Percentiles rank a stretch among this genome's conserved stretches.
phyloP scores from a whole-genome alignment of 192 early-diverging fungal genomes.

The Rhizophagus clarus region DNA sequence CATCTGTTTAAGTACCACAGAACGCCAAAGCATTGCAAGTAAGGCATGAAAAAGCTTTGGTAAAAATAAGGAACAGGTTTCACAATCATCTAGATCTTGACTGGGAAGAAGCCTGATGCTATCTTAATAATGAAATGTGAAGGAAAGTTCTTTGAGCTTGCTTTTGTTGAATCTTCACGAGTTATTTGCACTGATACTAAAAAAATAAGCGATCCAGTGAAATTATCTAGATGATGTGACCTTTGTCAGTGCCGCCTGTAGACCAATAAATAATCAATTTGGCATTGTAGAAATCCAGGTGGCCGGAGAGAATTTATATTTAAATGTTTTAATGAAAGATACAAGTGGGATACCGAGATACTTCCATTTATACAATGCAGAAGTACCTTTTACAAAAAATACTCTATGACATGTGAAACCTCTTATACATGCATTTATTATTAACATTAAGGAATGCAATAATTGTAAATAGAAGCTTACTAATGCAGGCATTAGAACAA shows the following conservation, averaged over 20 bases:
- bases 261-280: conserved; percentile 9
- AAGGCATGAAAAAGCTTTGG: not conserved
- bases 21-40: conserved; percentile 3
- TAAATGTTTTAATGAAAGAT: conserved; percentile 20
- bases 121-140: not conserved
- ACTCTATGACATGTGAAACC: not conserved
- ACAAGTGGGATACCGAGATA: conserved; percentile 12
- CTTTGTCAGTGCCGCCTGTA: not conserved
- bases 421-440: not conserved
- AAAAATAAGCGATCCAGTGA: conserved; percentile 1
- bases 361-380: conserved; percentile 15
- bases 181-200: conserved; percentile 7
- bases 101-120: conserved; percentile 15
- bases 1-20: conserved; percentile 12
- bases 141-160: not conserved
- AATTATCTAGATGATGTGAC: conserved; percentile 17
- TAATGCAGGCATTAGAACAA: not conserved
- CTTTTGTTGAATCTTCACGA: not conserved
- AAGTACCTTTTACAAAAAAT: conserved; percentile 7
- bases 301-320: conserved; percentile 1
- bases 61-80: not conserved
- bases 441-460: conserved; percentile 19
- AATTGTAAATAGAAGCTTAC: conserved; percentile 13
- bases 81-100: not conserved
- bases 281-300: conserved; percentile 2